These are phyloP conservation scores for Xylaria flabelliformis DNA, from an alignment of 495 filamentous ascomycete species.

Conservation along the genomic window DNA sequence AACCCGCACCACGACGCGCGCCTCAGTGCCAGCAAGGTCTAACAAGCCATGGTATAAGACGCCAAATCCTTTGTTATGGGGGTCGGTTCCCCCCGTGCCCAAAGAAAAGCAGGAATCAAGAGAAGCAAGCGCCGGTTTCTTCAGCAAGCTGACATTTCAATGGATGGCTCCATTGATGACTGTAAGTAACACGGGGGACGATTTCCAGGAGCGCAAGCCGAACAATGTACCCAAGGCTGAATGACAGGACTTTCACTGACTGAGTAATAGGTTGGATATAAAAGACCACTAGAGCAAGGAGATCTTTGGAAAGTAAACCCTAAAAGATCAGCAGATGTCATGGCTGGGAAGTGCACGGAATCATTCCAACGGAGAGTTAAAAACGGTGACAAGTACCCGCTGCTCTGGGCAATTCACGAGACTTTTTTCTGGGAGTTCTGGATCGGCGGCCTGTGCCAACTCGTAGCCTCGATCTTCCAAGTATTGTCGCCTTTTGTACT, in stretches of 20 bases:
- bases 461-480: constrained; percentile 72
- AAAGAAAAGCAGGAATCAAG: constrained; percentile 58
- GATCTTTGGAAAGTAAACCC: constrained; percentile 92
- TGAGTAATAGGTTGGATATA: constrained; percentile 69
- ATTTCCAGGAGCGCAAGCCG: neutral
- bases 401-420: constrained; percentile 84
- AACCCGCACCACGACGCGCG: constrained; percentile 39
- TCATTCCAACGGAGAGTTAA: constrained; percentile 71
- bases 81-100: constrained; percentile 64
- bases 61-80: constrained; percentile 69
- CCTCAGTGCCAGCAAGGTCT: constrained; percentile 32
- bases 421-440: constrained; percentile 87
- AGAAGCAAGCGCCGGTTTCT: constrained; percentile 66
- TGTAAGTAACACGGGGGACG: constrained; percentile 47
- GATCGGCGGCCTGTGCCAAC: constrained; percentile 76
- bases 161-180: constrained; percentile 75
- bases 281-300: constrained; percentile 78
- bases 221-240: neutral
- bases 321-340: constrained; percentile 68
- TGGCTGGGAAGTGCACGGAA: constrained; percentile 67
- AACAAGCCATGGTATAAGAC: constrained; percentile 66
- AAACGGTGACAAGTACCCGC: constrained; percentile 72
- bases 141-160: constrained; percentile 66
- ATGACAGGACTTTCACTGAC: constrained; percentile 7
- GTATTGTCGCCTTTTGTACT: constrained; percentile 77